Evolutionary conservation across 495 filamentous ascomycete species (phyloP), one percentile per base, ranked within the genome.

Genomic region (Aspergillus egyptiacus): DNA sequence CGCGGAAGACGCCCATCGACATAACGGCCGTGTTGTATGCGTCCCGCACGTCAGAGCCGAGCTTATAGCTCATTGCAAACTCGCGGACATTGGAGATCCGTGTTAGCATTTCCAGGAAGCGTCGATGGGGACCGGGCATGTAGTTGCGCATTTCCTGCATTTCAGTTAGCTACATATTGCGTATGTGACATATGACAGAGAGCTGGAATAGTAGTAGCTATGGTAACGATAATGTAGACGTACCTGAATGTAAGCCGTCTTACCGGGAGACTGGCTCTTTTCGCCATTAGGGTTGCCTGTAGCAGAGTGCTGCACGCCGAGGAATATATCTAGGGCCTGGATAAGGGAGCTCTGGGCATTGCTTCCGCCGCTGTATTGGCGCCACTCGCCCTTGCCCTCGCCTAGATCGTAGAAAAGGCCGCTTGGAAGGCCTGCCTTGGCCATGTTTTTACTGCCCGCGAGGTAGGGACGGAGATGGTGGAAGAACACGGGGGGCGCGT

Each of bases 391-490:
- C 10, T 72, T 66, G 11, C 85, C 82, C 2, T 74, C 71, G n/a
- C 86, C 87, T 35, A 86, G 73, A 53, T 96, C 89, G 60, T 95
- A 96, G 27, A 88, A 78, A 17, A 98, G 84, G 1, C 93, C 93
- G 55, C 81, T 75, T 0, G 94, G 89, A 23, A 98, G 68, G 0
- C 93, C 93, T 1, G 91, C 91, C n/a, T 84, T 82, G 18, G 75
- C 81, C 93, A 98, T 98, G 58, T 96, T 96, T 74, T 94, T 95
- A 56, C 86, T 87, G 7, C 93, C 93, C 5, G 93, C 91, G 13
- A 98, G 75, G 59, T 94, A 94, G 0, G 93, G 94, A 6, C 93
- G 82, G 43, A 98, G 88, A 36, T 81, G 80, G 61, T 95, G 80
- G 67, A 94, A 96, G 72, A 98, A 97, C 22, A 91, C 81, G 49